Evolutionary conservation across 225 moss, liverwort and hornwort genomes (phyloP), one percentile per base, ranked within the genome.

Genomic region (Polytrichum formosum): DNA sequence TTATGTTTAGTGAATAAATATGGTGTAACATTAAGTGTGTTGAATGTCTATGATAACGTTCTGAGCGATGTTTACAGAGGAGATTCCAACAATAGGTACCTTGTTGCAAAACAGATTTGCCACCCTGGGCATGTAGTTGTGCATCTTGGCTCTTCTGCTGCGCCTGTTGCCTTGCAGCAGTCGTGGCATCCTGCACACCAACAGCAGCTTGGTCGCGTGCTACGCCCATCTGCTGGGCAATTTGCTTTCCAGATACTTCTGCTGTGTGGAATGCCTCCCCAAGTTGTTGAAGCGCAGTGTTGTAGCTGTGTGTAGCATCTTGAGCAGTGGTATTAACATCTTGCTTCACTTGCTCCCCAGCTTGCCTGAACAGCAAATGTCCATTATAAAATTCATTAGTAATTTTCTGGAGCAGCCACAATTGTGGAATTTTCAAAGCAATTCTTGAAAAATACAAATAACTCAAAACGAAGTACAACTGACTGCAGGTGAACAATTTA

Each of bases 251-350:
- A 27, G 69, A 56, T 8, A 28, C 20, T 54, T 70, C 56, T 30
- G 56, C 69, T 28, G 69, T 70, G 29, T 70, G 69, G 28, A 56
- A 56, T 18, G 69, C 69, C 31, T 70, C 54, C 10, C 69, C 69
- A 28, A 72, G 10, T 55, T 87, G 86, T 16, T 13, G 73, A 5
- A 80, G 37, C 1, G 80, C 80, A 63, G 65, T 77, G 30, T 74
- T 74, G 60, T 87, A 83, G 71, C 80, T 78, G 28, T 67, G 72
- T 18, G 80, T 46, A 5, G 82, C 86, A 56, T 87, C 82, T 64
- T 83, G 74, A 28, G 81, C 73, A 1, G 71, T 63, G 61, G 17
- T 26, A 5, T 31, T 23, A 21, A 26, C 61, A 18, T 61, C 71
- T 53, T 71, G 71, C 63, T 22, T 26, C 28, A 63, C 13, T 26